Percentiles rank a stretch among this genome's conserved stretches.
These are phyloP conservation scores for Limtongia smithiae DNA, from an alignment of 805 yeast species.

Conservation along the genomic window DNA sequence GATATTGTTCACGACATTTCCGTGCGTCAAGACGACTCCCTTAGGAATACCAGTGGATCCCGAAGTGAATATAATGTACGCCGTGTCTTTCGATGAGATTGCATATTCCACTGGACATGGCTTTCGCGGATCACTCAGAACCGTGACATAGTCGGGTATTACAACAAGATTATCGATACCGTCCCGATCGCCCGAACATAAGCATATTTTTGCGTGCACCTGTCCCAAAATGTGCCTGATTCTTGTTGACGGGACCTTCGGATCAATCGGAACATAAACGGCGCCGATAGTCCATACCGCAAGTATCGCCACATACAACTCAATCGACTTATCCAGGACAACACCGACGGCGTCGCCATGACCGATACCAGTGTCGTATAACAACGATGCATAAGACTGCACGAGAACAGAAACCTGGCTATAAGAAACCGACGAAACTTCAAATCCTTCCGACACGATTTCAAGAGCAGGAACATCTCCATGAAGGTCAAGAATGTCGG, in stretches of 20 bases:
- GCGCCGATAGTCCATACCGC: constrained; percentile 29
- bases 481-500: constrained; percentile 6
- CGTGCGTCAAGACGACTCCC: constrained; percentile 30
- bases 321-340: constrained; percentile 12
- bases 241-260: constrained; percentile 18
- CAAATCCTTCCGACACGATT: background rate
- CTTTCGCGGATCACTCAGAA: too few species aligned
- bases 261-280: constrained; percentile 27
- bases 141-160: too few species aligned
- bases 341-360: constrained; percentile 11
- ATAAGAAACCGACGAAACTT: background rate
- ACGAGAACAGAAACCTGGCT: background rate
- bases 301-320: constrained; percentile 20
- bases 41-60: constrained; percentile 34
- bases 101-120: too few species aligned
- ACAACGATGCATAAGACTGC: background rate
- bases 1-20: constrained; percentile 29
- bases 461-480: constrained; percentile 11
- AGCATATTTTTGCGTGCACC: background rate
- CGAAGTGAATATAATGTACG: constrained; percentile 31
- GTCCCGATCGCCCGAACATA: background rate
- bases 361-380: constrained; percentile 3
- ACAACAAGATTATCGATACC: too few species aligned
- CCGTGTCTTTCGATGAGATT: background rate
- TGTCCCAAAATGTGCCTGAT: constrained; percentile 1